Evolutionary conservation across 768 basidiomycete species (phyloP).

Genomic region (Boletus patriciae): DNA sequence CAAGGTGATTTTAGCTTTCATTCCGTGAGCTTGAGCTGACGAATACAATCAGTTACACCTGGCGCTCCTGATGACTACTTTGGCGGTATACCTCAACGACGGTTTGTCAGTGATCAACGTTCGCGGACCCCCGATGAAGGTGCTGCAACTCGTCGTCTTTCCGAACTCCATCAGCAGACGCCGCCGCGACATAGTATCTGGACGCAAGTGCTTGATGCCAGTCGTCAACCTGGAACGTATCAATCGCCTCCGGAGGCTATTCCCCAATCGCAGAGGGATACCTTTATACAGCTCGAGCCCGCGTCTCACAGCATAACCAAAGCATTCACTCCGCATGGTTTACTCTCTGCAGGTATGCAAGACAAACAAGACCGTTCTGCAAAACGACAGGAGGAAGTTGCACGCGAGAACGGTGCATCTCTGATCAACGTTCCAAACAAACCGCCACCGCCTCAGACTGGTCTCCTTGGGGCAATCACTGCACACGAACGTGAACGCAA

Average conservation of each 20-base stretch:
- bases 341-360: conserved; percentile 92
- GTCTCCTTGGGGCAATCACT: conserved; percentile 93
- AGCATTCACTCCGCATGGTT: conserved; percentile 91
- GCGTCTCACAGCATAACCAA: conserved; percentile 79
- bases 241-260: conserved; percentile 35
- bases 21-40: conserved; percentile 7
- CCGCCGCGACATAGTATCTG: conserved; percentile 72
- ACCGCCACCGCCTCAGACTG: conserved; percentile 92
- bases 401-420: conserved; percentile 87
- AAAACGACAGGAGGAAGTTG: conserved; percentile 90
- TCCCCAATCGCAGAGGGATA: conserved; percentile 41
- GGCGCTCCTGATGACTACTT: conserved; percentile 48
- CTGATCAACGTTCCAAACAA: conserved; percentile 95
- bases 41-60: conserved; percentile 21
- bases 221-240: conserved; percentile 47
- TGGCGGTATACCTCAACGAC: conserved; percentile 40
- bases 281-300: conserved; percentile 75
- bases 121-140: conserved; percentile 60
- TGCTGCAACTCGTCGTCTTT: conserved; percentile 52
- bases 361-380: conserved; percentile 96
- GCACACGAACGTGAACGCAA: conserved; percentile 93
- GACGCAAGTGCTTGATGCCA: conserved; percentile 84
- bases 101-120: conserved; percentile 54
- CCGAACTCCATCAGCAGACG: conserved; percentile 48
- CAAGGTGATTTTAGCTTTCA: conserved; percentile 41